Base-by-base conservation (phyloP, 257 asterid genomes). In the Solanum chilense region DNA sequence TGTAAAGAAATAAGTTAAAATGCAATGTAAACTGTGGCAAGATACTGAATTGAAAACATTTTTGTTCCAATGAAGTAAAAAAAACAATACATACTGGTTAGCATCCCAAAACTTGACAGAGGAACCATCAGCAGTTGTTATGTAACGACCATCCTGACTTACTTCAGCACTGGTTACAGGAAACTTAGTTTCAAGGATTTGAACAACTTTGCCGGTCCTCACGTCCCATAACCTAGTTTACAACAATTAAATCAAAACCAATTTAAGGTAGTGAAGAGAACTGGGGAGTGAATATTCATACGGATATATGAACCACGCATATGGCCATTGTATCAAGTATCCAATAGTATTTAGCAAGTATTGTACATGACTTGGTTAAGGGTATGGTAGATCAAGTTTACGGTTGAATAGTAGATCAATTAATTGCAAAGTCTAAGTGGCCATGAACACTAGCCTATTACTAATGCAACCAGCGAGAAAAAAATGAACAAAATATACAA, bases 101-200 rank as follows among this genome's bases (percentile, higher is more conserved):
- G 99, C 99, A 85, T 97, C 99, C 99, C 98, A 97, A 89, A 97
- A 97, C 91, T 93, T 97, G 71, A 97, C 94, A 74, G 93, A 92
- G 82, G 93, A 91, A 44, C 99, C 99, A 90, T 96, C 99, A 39
- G 95, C 97, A 62, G 99, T 97, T 45, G 99, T 95, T 88, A 97
- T 96, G 87, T 95, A 97, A 85, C 95, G 97, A 45, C 98, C 98
- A 88, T 97, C 99, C 91, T 88, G 98, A 92, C 99, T 96, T 89
- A 96, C 99, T 96, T 97, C 99, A 87, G 96, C 96, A 89, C 99
- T 96, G 83, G 98, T 96, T 70, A 96, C 98, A 29, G 96, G 91
- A 13, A 97, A 94, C 88, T 92, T 91, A 76, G 99, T 97, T 91
- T 96, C 98, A 74, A 97, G 99, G 23, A 96, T 96, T 86, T 93